Percentiles rank a stretch among this genome's conserved stretches.
Conservation (phyloP, 768 basidiomycete species). For the Imleria badia region DNA sequence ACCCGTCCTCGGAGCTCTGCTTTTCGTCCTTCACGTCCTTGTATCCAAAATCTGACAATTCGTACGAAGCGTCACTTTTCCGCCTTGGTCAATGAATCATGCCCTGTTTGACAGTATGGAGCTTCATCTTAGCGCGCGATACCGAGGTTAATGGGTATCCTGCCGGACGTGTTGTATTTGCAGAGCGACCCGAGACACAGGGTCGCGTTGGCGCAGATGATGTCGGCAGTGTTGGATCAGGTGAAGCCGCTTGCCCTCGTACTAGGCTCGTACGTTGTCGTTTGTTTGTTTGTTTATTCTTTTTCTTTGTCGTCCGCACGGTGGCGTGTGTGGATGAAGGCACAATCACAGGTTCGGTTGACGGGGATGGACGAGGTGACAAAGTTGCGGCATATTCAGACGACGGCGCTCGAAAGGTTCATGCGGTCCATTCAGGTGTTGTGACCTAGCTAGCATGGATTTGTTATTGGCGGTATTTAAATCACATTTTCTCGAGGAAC, state of each 20-base stretch:
- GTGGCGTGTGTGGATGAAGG: constrained; percentile 26
- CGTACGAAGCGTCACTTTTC: constrained; percentile 78
- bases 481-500: constrained; percentile 8
- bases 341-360: constrained; percentile 45
- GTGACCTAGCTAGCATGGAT: constrained; percentile 15
- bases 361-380: constrained; percentile 54
- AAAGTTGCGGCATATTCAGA: constrained; percentile 61
- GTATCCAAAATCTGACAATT: constrained; percentile 68
- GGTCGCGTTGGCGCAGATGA: constrained; percentile 74
- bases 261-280: constrained; percentile 50
- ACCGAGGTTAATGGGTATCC: constrained; percentile 61
- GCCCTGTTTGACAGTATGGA: constrained; percentile 88
- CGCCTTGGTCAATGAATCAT: constrained; percentile 83
- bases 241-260: constrained; percentile 62
- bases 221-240: constrained; percentile 57
- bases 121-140: constrained; percentile 57
- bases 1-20: constrained; percentile 59
- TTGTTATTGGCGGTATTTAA: constrained; percentile 25
- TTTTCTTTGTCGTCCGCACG: not conserved
- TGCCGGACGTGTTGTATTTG: constrained; percentile 68
- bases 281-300: not conserved
- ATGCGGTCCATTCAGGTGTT: constrained; percentile 51
- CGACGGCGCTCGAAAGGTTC: constrained; percentile 64
- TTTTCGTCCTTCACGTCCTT: constrained; percentile 78
- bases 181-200: constrained; percentile 60